Evolutionary conservation across 495 filamentous ascomycete species (phyloP).

Genomic region (Podospora conica): DNA sequence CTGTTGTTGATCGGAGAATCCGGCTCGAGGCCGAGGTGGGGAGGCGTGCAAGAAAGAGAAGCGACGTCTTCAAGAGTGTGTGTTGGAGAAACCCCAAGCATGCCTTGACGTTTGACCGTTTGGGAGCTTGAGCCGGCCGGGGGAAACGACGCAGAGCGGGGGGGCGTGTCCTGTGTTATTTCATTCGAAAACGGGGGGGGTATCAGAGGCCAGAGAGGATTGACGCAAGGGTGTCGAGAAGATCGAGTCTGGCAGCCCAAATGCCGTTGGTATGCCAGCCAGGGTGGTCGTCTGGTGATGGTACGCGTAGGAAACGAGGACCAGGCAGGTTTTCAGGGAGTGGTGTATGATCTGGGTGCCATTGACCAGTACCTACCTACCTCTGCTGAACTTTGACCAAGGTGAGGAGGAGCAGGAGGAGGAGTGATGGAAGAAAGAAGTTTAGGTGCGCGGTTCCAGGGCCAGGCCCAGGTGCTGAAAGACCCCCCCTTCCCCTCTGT

Average conservation of each 20-base stretch:
- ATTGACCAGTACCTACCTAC: too few relatives aligned
- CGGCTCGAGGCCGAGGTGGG: slow-evolving; percentile 7
- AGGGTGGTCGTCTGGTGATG: neutral
- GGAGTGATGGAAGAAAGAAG: neutral
- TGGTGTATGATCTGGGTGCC: neutral
- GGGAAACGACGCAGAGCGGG: slow-evolving; percentile 31
- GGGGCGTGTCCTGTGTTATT: slow-evolving; percentile 28
- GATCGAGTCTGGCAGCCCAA: slow-evolving; percentile 16
- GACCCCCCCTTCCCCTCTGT: neutral
- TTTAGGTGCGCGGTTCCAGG: neutral
- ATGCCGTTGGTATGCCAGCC: slow-evolving; percentile 10
- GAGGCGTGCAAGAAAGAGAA: neutral
- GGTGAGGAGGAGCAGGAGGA: neutral
- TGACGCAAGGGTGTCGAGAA: slow-evolving; percentile 28
- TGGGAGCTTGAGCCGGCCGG: slow-evolving; percentile 26
- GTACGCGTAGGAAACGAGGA: neutral
- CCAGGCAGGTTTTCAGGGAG: neutral
- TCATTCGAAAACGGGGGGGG: slow-evolving; percentile 33
- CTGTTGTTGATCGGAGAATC: slow-evolving; percentile 6
- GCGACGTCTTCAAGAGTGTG: slow-evolving; percentile 13
- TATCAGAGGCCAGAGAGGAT: slow-evolving; percentile 33
- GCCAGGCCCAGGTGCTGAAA: neutral
- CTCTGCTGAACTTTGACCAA: too few relatives aligned
- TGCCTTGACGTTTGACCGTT: slow-evolving; percentile 20
- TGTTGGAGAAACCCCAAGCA: slow-evolving; percentile 18